Evolutionary conservation across 176 grass and related monocot genomes (phyloP), one percentile per base, ranked within the genome.

Genomic region (Panicum miliaceum): DNA sequence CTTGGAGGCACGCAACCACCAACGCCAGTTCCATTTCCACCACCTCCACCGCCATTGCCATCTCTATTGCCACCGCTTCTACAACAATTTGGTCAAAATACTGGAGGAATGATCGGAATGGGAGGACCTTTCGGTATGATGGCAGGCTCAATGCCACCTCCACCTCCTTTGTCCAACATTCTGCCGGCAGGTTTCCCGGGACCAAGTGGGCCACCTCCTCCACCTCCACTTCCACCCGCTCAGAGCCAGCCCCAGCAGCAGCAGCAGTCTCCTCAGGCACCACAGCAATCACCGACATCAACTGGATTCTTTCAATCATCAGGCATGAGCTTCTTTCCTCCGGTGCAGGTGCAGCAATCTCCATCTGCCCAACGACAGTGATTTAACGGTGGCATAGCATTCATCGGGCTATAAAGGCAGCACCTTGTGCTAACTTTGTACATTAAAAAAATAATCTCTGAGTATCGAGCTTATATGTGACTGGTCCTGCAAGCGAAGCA

Each of bases 331-430:
- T 99, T 94, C 78, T 96, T 93, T 52, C 87, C 91, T 7, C 89
- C 90, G 8, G 75, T 90, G 47, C 96, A 94, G 86, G 42, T 91
- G 38, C 96, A 96, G 82, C 83, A 89, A 45, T 80, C 91, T 64
- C 96, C 96, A 11, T 88, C 91, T 37, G 86, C 67, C 64, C 93
- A 94, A 83, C 90, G 86, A 58, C 91, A 99, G 75, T 94, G 79
- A 92, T 80, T 77, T 10, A 40, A 19, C 29, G 8, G 45, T 34
- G 70, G 70, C 70, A 50, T 32, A 29, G 9, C 53, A 74, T 56
- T 79, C 53, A 27, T 79, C 0, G 3, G 74, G 84, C 52, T 59
- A 79, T 91, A 66, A 41, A 88, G 58, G 63, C 65, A 54, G 54
- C 87, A 79, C 76, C 68, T 80, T 90, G 83, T 82, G 69, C 82